Evolutionary conservation across 352 stramenopile species (phyloP), one percentile per base, ranked within the genome.

Genomic region (Globisporangium takayamanum): DNA sequence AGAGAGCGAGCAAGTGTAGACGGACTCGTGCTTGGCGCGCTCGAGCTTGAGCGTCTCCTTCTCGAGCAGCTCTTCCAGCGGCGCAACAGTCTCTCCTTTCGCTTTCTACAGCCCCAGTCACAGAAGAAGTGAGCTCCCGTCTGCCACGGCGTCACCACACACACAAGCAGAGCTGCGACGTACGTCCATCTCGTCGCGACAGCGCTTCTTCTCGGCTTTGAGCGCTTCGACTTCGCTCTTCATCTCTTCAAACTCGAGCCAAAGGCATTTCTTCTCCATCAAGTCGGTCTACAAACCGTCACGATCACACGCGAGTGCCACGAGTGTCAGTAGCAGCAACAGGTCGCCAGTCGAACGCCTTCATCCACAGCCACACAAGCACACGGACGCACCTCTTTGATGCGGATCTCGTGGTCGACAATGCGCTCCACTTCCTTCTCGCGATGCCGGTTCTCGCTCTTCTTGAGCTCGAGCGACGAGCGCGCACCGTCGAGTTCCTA

Each of bases 261-360:
- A 95, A 37, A 93, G 44, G 26, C 83, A 87, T 45, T 94, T 94
- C 55, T 92, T 92, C 69, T 95, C 76, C 78, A 95, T 91, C 51
- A 92, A 60, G 11, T 73, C 68, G 12, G 84, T 93, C 78, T 93
- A 63, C 14, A 7, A 39, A 12, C 6, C 33, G 0, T 7, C 33
- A 66, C 16, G 3, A 22, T 16, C 26, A 30, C 16, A 52, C 10
- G 16, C 15, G 12, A 22, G 20, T 22, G 22, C 22, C 22, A 22
- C 39, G 16, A 44, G 16, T 18, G 20, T 47, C 1, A 49, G 33
- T 28, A 54, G 39, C 11, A 50, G 25, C 11, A 51, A 15, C 26
- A 51, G 14, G 18, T 41, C 37, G 37, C 33, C 8, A 20, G 14
- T 46, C 41, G 10, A 33, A 33, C 22, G 22, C 10, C 15, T 51